phyloP scores from a whole-genome alignment of 192 early-diverging fungal genomes.

The Paraglomus brasilianum region DNA sequence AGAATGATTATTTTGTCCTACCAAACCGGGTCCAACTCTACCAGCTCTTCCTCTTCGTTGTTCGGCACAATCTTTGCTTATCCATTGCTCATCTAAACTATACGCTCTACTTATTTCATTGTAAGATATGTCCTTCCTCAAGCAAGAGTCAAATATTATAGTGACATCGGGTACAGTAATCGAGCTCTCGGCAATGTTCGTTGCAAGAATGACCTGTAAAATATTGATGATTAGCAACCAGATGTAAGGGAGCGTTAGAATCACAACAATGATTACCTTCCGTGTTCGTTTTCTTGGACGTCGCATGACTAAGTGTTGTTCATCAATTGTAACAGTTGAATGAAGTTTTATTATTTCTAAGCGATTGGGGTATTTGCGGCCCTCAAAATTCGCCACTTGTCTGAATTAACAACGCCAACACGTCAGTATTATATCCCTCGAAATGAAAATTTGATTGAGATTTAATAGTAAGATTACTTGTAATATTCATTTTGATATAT shows the following conservation, averaged over 20 bases:
- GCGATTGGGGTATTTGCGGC: not conserved
- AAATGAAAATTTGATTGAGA: too few relatives aligned
- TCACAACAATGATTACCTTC: conserved; percentile 9
- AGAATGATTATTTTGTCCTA: not conserved
- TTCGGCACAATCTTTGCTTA: conserved; percentile 37
- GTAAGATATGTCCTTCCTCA: conserved; percentile 36
- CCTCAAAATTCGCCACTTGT: not conserved
- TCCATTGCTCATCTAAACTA: conserved; percentile 37
- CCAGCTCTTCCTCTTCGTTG: conserved; percentile 35
- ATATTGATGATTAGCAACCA: not conserved
- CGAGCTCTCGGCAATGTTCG: conserved; percentile 38
- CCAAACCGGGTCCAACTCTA: conserved; percentile 32
- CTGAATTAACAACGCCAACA: too few relatives aligned
- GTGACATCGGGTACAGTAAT: conserved; percentile 35
- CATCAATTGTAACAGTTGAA: conserved; percentile 36
- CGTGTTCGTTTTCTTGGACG: conserved; percentile 23
- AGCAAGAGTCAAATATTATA: conserved; percentile 34
- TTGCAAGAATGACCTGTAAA: conserved; percentile 35
- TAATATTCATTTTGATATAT: conserved; percentile 5
- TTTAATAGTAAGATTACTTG: not conserved
- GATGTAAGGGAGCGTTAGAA: not conserved
- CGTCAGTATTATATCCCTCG: too few relatives aligned
- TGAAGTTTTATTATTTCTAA: conserved; percentile 35
- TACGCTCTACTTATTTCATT: conserved; percentile 27
- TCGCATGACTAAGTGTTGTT: conserved; percentile 32